phyloP scores from a whole-genome alignment of 805 yeast genomes.

The Ogataea pini region DNA sequence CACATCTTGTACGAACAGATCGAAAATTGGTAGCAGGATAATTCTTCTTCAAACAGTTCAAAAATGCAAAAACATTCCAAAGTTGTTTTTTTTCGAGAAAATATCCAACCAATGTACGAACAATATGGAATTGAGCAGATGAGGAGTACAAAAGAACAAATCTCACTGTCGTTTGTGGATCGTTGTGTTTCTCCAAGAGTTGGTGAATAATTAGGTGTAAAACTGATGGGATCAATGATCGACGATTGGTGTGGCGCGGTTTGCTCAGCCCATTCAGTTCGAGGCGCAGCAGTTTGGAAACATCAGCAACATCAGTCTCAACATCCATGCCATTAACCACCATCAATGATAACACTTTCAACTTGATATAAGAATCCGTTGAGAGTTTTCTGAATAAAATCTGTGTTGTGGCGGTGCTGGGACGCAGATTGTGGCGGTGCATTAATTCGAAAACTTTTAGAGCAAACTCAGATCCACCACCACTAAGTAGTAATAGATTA shows the following conservation, averaged over 20 bases:
- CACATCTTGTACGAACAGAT: not conserved
- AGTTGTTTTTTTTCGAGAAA: constrained; percentile 4
- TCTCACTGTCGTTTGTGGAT: not conserved
- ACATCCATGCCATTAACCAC: not conserved
- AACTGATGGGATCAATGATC: not conserved
- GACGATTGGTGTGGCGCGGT: not conserved
- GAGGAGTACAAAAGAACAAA: not conserved
- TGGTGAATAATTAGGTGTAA: not conserved
- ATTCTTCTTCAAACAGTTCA: constrained; percentile 9
- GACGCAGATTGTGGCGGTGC: not conserved
- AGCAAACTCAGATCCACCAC: not conserved
- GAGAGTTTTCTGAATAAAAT: not conserved
- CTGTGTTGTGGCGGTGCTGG: not conserved
- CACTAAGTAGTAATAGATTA: not conserved
- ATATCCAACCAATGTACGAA: not conserved
- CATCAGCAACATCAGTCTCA: not conserved
- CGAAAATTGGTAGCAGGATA: not conserved
- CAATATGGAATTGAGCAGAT: not conserved
- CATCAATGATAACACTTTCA: constrained; percentile 1
- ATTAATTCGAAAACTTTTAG: not conserved
- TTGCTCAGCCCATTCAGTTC: not conserved
- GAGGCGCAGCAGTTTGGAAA: not conserved
- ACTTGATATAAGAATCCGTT: not conserved
- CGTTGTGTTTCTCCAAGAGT: not conserved
- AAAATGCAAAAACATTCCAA: constrained; percentile 10